phyloP scores from a whole-genome alignment of 768 basidiomycete species.

The Lactarius hengduanensis region DNA sequence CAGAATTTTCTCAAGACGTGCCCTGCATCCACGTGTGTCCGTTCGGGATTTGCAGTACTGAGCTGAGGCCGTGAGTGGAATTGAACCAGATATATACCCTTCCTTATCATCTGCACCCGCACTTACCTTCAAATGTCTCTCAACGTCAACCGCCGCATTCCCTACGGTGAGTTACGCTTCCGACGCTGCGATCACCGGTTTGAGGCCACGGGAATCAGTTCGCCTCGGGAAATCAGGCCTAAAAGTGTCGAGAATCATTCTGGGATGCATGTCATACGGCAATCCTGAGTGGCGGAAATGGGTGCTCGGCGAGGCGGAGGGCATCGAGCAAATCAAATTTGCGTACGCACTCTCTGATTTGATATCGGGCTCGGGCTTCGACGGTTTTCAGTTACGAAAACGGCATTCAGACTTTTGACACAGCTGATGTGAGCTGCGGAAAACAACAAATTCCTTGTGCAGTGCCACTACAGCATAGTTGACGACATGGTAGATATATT shows the following conservation, averaged over 20 bases:
- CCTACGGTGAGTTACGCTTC: conserved; percentile 13
- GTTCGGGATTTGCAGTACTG: too few species aligned
- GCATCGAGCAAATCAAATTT: conserved; percentile 42
- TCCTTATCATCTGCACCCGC: not conserved
- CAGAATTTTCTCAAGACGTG: too few species aligned
- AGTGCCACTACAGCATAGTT: not conserved
- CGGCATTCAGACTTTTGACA: conserved; percentile 45
- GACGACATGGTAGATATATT: conserved; percentile 32
- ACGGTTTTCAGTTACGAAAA: conserved; percentile 37
- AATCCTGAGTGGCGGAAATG: conserved; percentile 37
- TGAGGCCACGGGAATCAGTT: conserved; percentile 17
- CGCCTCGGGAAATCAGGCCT: conserved; percentile 35
- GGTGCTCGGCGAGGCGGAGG: conserved; percentile 40
- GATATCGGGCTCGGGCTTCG: not conserved
- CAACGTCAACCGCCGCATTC: conserved; percentile 14
- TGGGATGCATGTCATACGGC: conserved; percentile 40
- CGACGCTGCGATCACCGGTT: not conserved
- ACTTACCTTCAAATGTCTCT: conserved; percentile 7
- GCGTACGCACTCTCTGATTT: conserved; percentile 36
- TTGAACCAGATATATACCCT: not conserved
- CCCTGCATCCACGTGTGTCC: not conserved
- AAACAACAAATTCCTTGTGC: not conserved
- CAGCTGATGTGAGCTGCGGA: conserved; percentile 33
- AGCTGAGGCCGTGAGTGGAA: not conserved
- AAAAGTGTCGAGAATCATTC: conserved; percentile 36